phyloP scores from a whole-genome alignment of 768 basidiomycete species.

The Macrolepiota fuliginosa region DNA sequence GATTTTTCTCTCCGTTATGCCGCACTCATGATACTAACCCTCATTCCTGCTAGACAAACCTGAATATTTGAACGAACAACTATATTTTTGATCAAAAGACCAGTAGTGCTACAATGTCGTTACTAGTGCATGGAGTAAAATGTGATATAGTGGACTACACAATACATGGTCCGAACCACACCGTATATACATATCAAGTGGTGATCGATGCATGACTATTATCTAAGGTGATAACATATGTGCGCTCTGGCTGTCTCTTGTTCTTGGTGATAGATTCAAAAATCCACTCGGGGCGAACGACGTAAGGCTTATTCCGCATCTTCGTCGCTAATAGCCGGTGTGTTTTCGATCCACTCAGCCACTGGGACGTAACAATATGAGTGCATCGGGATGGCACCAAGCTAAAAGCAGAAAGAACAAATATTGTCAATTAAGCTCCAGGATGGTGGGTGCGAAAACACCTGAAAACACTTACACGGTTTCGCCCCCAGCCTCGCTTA shows the following conservation, averaged over 20 bases:
- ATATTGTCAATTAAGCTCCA: background rate
- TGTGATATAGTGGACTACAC: too few species aligned
- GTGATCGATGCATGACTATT: conserved; percentile 26
- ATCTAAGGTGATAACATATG: conserved; percentile 49
- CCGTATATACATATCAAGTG: background rate
- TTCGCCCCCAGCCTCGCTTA: conserved; percentile 65
- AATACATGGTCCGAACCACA: too few species aligned
- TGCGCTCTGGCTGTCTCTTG: conserved; percentile 57
- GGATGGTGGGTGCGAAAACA: background rate
- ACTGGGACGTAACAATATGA: conserved; percentile 75
- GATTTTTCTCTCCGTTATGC: conserved; percentile 26
- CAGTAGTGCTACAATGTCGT: too few species aligned
- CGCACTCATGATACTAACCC: background rate
- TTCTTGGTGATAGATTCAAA: conserved; percentile 63
- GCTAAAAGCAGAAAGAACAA: background rate
- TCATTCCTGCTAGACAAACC: background rate
- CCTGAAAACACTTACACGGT: conserved; percentile 51
- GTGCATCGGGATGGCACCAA: conserved; percentile 60
- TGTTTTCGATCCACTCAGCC: conserved; percentile 69
- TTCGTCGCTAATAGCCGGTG: conserved; percentile 58
- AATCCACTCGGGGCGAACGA: conserved; percentile 79
- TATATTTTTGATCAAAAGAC: too few species aligned
- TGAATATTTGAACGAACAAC: too few species aligned
- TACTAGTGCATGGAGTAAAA: too few species aligned
- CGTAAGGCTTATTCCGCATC: conserved; percentile 45